Conservation (phyloP, 108 stramenopile genomes). For the Pelagomonas calceolata region DNA sequence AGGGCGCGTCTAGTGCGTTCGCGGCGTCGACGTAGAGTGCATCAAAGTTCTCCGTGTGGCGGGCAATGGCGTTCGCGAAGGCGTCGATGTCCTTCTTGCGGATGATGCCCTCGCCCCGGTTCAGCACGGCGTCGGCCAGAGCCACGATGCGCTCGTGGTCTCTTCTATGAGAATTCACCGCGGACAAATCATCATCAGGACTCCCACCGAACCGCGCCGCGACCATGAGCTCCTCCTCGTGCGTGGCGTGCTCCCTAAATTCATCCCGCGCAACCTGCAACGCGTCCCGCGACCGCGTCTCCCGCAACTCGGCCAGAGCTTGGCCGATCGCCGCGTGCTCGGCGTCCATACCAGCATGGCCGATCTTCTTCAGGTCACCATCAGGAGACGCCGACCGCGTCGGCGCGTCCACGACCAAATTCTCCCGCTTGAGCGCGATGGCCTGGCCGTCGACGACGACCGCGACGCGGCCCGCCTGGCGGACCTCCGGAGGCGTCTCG, state of each 20-base stretch:
- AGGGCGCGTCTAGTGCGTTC: too few relatives aligned
- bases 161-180: background rate
- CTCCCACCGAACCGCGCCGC: background rate
- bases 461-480: background rate
- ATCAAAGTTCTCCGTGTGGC: too few relatives aligned
- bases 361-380: background rate
- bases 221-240: constrained; percentile 1
- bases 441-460: background rate
- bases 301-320: too few relatives aligned
- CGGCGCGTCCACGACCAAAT: too few relatives aligned
- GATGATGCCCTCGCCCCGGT: too few relatives aligned
- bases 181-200: background rate
- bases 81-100: too few relatives aligned
- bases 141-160: constrained; percentile 1
- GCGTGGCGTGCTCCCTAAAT: background rate
- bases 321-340: background rate
- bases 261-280: background rate
- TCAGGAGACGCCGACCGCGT: too few relatives aligned
- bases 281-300: background rate
- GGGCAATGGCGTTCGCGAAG: too few relatives aligned
- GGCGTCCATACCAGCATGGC: background rate
- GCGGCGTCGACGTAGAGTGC: too few relatives aligned
- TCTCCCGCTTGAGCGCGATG: background rate
- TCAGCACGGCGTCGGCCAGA: too few relatives aligned
- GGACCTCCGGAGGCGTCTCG: background rate